Evolutionary conservation across 768 basidiomycete genomes (phyloP).

Genomic region (Xerocomus potaroensis): DNA sequence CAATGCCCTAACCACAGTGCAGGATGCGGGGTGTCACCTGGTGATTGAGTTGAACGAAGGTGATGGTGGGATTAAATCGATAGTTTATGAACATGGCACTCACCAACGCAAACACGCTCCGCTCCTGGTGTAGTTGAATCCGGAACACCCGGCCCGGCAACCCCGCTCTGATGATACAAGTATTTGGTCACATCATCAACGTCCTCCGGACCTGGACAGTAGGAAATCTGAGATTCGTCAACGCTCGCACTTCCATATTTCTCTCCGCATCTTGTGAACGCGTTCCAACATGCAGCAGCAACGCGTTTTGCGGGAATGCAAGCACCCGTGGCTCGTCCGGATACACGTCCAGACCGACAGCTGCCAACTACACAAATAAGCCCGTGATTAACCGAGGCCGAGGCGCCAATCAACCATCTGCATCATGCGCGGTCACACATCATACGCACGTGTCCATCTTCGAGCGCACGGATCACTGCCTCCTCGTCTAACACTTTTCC

Average conservation of each 20-base stretch:
- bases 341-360: slow-evolving; percentile 82
- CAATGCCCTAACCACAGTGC: slow-evolving; percentile 31
- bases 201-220: slow-evolving; percentile 57
- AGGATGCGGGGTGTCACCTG: slow-evolving; percentile 30
- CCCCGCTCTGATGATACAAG: too few species aligned
- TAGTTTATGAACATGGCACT: background rate
- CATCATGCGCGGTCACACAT: background rate
- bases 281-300: slow-evolving; percentile 96
- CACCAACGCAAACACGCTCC: too few species aligned
- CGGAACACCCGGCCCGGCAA: background rate
- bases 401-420: background rate
- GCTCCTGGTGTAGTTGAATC: too few species aligned
- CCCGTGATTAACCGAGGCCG: too few species aligned
- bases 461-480: slow-evolving; percentile 79
- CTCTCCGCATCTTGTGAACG: slow-evolving; percentile 71
- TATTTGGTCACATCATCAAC: slow-evolving; percentile 26
- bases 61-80: background rate
- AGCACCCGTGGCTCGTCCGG: slow-evolving; percentile 81
- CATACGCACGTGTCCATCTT: slow-evolving; percentile 79
- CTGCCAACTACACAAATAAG: slow-evolving; percentile 63
- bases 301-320: slow-evolving; percentile 72
- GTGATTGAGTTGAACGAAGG: background rate
- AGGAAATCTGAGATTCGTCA: slow-evolving; percentile 74
- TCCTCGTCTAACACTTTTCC: slow-evolving; percentile 88
- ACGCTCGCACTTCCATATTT: slow-evolving; percentile 82